Percentiles rank a stretch among this genome's conserved stretches.
phyloP scores from a whole-genome alignment of 768 basidiomycete species.

The Kwoniella shandongensis region DNA sequence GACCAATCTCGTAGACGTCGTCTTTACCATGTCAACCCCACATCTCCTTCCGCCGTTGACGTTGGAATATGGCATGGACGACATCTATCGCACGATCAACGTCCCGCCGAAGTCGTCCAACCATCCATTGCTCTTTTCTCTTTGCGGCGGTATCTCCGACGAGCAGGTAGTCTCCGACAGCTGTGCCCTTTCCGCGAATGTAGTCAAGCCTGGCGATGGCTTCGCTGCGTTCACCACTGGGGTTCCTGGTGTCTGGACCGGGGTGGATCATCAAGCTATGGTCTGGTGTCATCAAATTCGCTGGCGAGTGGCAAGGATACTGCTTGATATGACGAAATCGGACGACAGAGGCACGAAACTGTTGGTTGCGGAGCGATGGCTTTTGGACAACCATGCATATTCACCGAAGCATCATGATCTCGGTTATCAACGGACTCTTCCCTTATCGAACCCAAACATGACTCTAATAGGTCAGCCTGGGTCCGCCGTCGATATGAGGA shows the following conservation, averaged over 20 bases:
- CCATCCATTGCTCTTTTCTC: constrained; percentile 67
- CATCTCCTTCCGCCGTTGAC: constrained; percentile 83
- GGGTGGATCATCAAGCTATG: constrained; percentile 92
- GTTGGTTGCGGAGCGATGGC: constrained; percentile 2
- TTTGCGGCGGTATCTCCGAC: constrained; percentile 91
- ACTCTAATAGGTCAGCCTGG: constrained; percentile 4
- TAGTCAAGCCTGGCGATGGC: constrained; percentile 60
- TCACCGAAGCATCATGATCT: not conserved
- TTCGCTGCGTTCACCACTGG: constrained; percentile 73
- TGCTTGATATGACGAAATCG: constrained; percentile 59
- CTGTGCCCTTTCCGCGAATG: constrained; percentile 62
- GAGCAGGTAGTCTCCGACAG: constrained; percentile 88
- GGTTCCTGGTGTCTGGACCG: constrained; percentile 89
- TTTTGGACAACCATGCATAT: not conserved
- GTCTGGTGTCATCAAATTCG: constrained; percentile 99
- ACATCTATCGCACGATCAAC: constrained; percentile 61
- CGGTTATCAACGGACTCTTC: not conserved
- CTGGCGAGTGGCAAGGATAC: constrained; percentile 77
- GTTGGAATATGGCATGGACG: constrained; percentile 75
- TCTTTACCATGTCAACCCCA: constrained; percentile 97
- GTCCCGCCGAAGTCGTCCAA: constrained; percentile 56
- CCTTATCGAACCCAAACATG: constrained; percentile 10
- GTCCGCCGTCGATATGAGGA: not conserved
- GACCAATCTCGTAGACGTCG: constrained; percentile 30
- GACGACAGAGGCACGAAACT: constrained; percentile 1